Conservation (phyloP, 2,329 filamentous ascomycete species). For the Tolypocladium capitatum region DNA sequence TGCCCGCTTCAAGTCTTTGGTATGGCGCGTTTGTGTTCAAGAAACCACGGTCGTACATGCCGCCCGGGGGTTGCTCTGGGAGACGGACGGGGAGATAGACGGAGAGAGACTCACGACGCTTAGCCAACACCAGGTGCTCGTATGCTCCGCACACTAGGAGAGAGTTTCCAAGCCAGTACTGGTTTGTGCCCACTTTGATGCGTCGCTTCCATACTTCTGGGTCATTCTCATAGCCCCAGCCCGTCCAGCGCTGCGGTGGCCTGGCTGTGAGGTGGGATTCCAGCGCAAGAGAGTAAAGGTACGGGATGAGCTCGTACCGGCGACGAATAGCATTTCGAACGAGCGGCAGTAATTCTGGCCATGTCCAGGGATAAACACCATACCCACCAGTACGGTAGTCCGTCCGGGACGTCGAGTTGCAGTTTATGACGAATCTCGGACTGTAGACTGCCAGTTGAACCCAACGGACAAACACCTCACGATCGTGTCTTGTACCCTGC, state of each 20-base stretch:
- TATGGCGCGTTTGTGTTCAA: no score
- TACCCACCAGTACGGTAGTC: conserved; percentile 50
- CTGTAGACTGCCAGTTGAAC: conserved; percentile 59
- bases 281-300: conserved; percentile 53
- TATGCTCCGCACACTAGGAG: conserved; percentile 57
- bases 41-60: no score
- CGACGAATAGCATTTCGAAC: conserved; percentile 54
- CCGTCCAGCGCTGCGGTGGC: conserved; percentile 58
- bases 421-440: conserved; percentile 63
- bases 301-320: conserved; percentile 58
- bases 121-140: no score
- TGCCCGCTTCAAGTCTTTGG: no score
- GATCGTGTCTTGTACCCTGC: conserved; percentile 57
- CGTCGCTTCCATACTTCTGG: conserved; percentile 51
- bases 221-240: conserved; percentile 59
- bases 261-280: conserved; percentile 46
- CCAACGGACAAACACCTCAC: conserved; percentile 60
- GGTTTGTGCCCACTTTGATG: conserved; percentile 47
- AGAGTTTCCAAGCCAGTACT: conserved; percentile 60
- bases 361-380: conserved; percentile 70
- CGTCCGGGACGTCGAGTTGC: conserved; percentile 55
- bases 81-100: no score
- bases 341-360: conserved; percentile 49
- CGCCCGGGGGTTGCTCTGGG: conserved; percentile 20
- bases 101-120: no score